Base-by-base conservation (phyloP, 2,329 filamentous ascomycete genomes). In the Apiospora marii region DNA sequence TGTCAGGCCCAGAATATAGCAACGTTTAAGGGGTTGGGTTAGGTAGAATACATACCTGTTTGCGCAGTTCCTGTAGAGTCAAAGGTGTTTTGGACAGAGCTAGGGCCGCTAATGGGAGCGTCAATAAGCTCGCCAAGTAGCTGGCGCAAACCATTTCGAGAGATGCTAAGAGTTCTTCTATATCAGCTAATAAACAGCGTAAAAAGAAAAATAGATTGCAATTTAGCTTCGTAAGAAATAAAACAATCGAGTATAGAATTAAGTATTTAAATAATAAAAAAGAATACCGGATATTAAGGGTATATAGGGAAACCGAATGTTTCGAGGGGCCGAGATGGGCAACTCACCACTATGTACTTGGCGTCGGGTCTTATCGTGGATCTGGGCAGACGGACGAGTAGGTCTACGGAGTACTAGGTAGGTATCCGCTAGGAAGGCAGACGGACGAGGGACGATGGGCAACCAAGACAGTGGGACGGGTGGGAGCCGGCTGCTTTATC, bases 91-190 rank as follows among this genome's bases (percentile, higher is more conserved):
- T 46, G 51, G 51, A 44, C 51, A 70, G 68, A 24, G 53, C 68
- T 41, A 70, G 53, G 51, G 43, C 68, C 37, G 58, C 58, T 27
- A 70, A 46, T 24, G 71, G 68, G 13, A 72, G 68, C 68, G 71
- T 64, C 24, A 72, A 16, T 24, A 67, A 37, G 71, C 53, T 69
- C 53, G 71, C 71, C 49, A 70, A 30, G 53, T 64, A 37, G 46
- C 43, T 44, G 41, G 67, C 19, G 48, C 44, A n/a, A 19, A 72
- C 71, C 71, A 72, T 72, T n/a, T 41, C 58, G 41, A 5, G 2
- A 27, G 34, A 30, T 30, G 22, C 6, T 34, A 13, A 8, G 6
- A 49, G 46, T 22, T 48, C 44, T 49, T 49, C 46, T 48, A 8
- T 6, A n/a, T 22, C 2, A 41, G 10, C 37, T 8, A 41, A 41